Percentiles rank a stretch among this genome's conserved stretches.
Conservation (phyloP, 2,329 filamentous ascomycete genomes). For the Fusarium piperis region DNA sequence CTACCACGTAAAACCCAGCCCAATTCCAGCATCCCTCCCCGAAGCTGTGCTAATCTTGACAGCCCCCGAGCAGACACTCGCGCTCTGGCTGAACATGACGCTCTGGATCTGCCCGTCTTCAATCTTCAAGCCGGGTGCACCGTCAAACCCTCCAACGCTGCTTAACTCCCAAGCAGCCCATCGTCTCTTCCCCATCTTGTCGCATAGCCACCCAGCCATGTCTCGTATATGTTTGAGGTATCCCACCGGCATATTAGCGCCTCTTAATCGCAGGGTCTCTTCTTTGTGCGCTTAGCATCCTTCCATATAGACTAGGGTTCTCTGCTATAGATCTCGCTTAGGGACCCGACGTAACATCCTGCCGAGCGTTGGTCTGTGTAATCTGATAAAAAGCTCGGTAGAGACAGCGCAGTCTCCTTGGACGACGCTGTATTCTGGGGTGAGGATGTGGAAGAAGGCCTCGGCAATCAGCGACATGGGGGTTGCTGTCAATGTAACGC, state of each 20-base stretch:
- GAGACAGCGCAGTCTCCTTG: slow-evolving; percentile 21
- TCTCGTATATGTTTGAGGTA: not conserved
- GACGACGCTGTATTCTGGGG: not conserved
- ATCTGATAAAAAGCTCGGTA: slow-evolving; percentile 2
- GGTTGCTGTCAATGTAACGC: not conserved
- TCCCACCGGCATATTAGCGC: not conserved
- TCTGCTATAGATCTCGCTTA: slow-evolving; percentile 7
- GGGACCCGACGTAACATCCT: slow-evolving; percentile 18
- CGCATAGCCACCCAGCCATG: not conserved
- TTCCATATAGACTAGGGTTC: not conserved
- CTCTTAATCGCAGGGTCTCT: not conserved
- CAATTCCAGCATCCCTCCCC: not conserved
- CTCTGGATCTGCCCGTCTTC: not conserved
- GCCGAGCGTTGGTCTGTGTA: not conserved
- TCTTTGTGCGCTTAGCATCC: not conserved
- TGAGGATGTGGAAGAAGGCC: slow-evolving; percentile 1
- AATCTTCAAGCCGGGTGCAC: not conserved
- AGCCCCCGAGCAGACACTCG: not conserved
- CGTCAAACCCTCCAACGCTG: not conserved
- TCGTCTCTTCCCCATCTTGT: not conserved
- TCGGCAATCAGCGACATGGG: not conserved
- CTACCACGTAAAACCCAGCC: not conserved
- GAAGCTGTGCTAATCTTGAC: not conserved
- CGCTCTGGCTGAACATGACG: not conserved
- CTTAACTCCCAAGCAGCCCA: not conserved